Conservation (phyloP, 108 stramenopile species). For the Nitzschia inconspicua region DNA sequence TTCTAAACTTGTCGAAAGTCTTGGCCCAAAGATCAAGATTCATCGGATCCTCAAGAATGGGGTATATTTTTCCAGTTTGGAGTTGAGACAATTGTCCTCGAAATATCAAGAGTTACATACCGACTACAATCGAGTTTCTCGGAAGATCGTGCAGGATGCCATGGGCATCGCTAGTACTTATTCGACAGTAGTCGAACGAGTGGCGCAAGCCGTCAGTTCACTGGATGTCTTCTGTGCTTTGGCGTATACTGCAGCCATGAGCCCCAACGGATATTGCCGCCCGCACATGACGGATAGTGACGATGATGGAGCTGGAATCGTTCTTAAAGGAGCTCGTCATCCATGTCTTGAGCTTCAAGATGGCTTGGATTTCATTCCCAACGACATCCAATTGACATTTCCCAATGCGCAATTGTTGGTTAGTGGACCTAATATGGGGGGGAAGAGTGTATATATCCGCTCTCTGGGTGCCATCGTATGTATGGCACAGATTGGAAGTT, state of each 20-base stretch:
- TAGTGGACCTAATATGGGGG: constrained; percentile 98
- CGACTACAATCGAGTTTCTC: constrained; percentile 79
- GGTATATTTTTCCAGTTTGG: constrained; percentile 89
- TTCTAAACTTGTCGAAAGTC: constrained; percentile 45
- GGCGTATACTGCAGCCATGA: constrained; percentile 86
- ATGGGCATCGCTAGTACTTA: constrained; percentile 85
- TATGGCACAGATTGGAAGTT: constrained; percentile 95
- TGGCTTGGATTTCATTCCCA: constrained; percentile 91
- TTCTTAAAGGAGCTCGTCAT: constrained; percentile 86
- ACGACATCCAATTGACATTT: constrained; percentile 79
- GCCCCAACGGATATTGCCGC: constrained; percentile 75
- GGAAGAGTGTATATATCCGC: constrained; percentile 86
- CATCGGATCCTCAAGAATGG: constrained; percentile 91
- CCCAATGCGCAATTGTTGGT: constrained; percentile 63
- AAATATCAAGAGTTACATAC: constrained; percentile 53
- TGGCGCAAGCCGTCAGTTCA: constrained; percentile 49
- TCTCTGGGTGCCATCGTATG: constrained; percentile 88
- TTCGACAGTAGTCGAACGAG: constrained; percentile 76
- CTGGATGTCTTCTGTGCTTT: constrained; percentile 86
- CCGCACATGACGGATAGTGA: constrained; percentile 88
- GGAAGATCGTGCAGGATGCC: constrained; percentile 68
- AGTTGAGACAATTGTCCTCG: constrained; percentile 53
- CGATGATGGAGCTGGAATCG: constrained; percentile 76
- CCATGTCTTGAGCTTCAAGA: constrained; percentile 96
- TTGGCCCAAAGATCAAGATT: constrained; percentile 46